Evolutionary conservation across 2,329 filamentous ascomycete species (phyloP).

Genomic region (Neodidymelliopsis sp.): DNA sequence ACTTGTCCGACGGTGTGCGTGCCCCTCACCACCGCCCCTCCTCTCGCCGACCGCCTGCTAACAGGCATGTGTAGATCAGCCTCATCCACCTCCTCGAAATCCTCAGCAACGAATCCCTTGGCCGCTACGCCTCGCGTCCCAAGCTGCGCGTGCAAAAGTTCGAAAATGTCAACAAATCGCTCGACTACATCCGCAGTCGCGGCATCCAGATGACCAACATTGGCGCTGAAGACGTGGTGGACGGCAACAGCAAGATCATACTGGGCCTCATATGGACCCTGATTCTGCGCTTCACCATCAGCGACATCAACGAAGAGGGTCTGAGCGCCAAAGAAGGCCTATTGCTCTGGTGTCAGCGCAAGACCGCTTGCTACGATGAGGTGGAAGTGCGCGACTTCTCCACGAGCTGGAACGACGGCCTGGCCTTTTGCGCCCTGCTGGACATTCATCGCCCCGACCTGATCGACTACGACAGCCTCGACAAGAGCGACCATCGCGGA

Average conservation of each 20-base stretch:
- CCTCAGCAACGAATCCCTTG: slow-evolving; percentile 91
- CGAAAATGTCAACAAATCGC: slow-evolving; percentile 95
- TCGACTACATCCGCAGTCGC: slow-evolving; percentile 89
- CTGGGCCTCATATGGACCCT: slow-evolving; percentile 97
- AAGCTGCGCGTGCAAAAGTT: slow-evolving; percentile 96
- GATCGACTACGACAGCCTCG: slow-evolving; percentile 93
- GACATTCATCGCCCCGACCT: slow-evolving; percentile 97
- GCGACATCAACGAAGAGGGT: slow-evolving; percentile 97
- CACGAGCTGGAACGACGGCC: slow-evolving; percentile 93
- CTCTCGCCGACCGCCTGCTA: slow-evolving; percentile 5
- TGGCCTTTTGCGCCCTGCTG: slow-evolving; percentile 94
- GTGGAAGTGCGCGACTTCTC: slow-evolving; percentile 97
- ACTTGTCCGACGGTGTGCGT: slow-evolving; percentile 92
- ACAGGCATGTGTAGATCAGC: slow-evolving; percentile 68
- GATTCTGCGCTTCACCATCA: slow-evolving; percentile 97
- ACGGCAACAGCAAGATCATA: slow-evolving; percentile 97
- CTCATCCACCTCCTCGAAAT: slow-evolving; percentile 98
- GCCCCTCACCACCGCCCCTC: slow-evolving; percentile 21
- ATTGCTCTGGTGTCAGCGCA: slow-evolving; percentile 95
- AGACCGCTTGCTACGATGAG: slow-evolving; percentile 97
- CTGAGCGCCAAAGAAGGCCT: slow-evolving; percentile 97
- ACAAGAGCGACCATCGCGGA: slow-evolving; percentile 91
- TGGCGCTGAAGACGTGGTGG: slow-evolving; percentile 96
- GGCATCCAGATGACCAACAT: slow-evolving; percentile 99
- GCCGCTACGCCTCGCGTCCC: slow-evolving; percentile 94